Evolutionary conservation across 768 basidiomycete genomes (phyloP).

Genomic region (Pisolithus marmoratus): DNA sequence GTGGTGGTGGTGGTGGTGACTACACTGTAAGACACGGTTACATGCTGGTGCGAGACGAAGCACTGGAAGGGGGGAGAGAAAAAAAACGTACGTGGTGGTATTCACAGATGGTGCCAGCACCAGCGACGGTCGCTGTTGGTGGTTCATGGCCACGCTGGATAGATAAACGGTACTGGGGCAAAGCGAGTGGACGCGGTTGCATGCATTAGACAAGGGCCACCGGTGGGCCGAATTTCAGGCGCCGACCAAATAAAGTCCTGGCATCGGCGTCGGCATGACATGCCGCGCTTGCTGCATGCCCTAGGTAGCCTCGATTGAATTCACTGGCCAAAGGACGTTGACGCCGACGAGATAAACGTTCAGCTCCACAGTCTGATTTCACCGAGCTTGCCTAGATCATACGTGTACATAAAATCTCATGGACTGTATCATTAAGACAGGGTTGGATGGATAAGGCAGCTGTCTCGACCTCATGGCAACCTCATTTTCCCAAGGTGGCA

Average conservation of each 20-base stretch:
- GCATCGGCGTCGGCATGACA: constrained; percentile 9
- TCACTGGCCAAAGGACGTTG: no score
- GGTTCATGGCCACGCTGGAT: constrained; percentile 46
- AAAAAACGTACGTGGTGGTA: constrained; percentile 66
- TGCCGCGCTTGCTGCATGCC: constrained; percentile 18
- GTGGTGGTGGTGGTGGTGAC: constrained; percentile 91
- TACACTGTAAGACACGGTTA: constrained; percentile 45
- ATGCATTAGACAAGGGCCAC: constrained; percentile 14
- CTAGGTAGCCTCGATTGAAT: no score
- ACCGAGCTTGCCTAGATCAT: no score
- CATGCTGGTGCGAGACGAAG: constrained; percentile 15
- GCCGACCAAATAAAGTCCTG: constrained; percentile 18
- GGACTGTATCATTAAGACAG: no score
- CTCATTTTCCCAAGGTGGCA: no score
- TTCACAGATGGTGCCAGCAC: constrained; percentile 77
- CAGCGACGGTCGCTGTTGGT: constrained; percentile 59
- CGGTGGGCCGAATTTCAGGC: constrained; percentile 11
- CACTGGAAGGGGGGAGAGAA: neutral
- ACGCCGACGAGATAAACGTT: no score
- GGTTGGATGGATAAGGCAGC: no score
- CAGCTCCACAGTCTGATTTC: no score
- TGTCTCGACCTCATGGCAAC: no score
- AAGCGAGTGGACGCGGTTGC: constrained; percentile 24
- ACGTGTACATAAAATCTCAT: no score
- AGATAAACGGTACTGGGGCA: constrained; percentile 17